Evolutionary conservation across 1,284 basidiomycete genomes (phyloP), one percentile per base, ranked within the genome.

Genomic region (Pseudozyma tsukubaensis): DNA sequence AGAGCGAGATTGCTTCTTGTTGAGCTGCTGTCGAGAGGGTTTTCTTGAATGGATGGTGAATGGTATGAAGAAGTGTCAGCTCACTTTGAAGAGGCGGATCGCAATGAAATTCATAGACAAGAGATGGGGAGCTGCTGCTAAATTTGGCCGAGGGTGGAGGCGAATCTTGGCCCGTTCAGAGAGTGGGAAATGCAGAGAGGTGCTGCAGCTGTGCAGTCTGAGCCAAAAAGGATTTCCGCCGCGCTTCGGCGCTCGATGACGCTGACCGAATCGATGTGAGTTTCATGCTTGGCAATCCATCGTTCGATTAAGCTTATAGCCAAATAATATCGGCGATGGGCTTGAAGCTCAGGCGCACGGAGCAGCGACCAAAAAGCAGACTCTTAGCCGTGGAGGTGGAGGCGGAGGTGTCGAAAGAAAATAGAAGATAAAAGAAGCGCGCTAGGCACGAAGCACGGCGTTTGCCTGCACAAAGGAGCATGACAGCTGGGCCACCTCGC

Each of bases 171-270:
- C 24, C 24, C 24, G 7, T 5, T 18, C 12, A 44, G 49, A 51
- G 56, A 39, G 57, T 40, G 39, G 49, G 49, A 59, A 59, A 39
- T 48, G n/a, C 45, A 24, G 7, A 3, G 6, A 29, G 24, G 6
- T 3, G 21, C 44, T 57, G 55, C 39, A 40, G 37, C 10, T 29
- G 24, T 29, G 24, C 24, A 29, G 48, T 35, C 43, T 29, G 18
- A 47, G 55, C 47, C 24, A 29, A 29, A 6, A 29, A 29, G 6
- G 24, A 49, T 19, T n/a, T 40, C 39, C 24, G 50, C 44, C 12
- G 40, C 50, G 16, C 18, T 42, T 44, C 44, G 52, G 35, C 59
- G 52, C 59, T 54, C 51, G 51, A 61, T 61, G 59, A 61, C 52
- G 59, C 59, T 55, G 59, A 61, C 59, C 51, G 51, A 54, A 50